Conservation (phyloP, 768 basidiomycete genomes). For the Xerocomus brunneocitrinus region DNA sequence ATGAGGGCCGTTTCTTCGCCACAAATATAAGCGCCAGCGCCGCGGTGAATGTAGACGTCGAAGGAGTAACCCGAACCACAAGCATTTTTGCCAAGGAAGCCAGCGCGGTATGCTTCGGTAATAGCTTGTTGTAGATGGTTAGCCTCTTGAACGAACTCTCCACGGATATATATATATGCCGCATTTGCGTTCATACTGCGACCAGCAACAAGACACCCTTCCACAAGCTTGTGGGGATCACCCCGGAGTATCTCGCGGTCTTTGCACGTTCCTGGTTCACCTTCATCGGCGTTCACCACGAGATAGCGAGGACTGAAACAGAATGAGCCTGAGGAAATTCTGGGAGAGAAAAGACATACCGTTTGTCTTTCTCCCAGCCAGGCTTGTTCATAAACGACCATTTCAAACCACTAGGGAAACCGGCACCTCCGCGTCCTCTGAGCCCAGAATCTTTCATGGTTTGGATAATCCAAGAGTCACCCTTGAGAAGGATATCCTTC, state of each 20-base stretch:
- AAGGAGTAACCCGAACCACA: conserved; percentile 93
- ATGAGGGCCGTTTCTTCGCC: conserved; percentile 98
- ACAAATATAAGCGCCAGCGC: conserved; percentile 97
- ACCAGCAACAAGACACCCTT: conserved; percentile 96
- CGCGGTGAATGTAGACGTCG: conserved; percentile 97
- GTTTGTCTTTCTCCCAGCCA: conserved; percentile 91
- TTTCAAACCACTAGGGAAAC: conserved; percentile 94
- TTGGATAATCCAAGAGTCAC: conserved; percentile 96
- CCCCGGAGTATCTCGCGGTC: conserved; percentile 97
- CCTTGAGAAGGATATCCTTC: conserved; percentile 93
- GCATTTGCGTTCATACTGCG: conserved; percentile 96
- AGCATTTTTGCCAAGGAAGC: conserved; percentile 83
- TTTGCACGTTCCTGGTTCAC: conserved; percentile 98
- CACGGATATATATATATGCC: conserved; percentile 99
- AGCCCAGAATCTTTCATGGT: conserved; percentile 94
- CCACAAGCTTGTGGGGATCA: conserved; percentile 96
- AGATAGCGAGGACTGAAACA: conserved; percentile 81
- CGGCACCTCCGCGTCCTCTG: conserved; percentile 93
- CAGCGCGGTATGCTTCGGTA: conserved; percentile 87
- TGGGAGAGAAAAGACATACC: conserved; percentile 40
- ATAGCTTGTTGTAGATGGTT: conserved; percentile 93
- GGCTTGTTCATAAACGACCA: conserved; percentile 99
- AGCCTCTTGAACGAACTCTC: conserved; percentile 96
- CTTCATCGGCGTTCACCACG: conserved; percentile 97
- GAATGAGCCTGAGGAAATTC: neutral